Base-by-base conservation (phyloP, 2,329 filamentous ascomycete genomes). In the Sclerotinia glacialis region DNA sequence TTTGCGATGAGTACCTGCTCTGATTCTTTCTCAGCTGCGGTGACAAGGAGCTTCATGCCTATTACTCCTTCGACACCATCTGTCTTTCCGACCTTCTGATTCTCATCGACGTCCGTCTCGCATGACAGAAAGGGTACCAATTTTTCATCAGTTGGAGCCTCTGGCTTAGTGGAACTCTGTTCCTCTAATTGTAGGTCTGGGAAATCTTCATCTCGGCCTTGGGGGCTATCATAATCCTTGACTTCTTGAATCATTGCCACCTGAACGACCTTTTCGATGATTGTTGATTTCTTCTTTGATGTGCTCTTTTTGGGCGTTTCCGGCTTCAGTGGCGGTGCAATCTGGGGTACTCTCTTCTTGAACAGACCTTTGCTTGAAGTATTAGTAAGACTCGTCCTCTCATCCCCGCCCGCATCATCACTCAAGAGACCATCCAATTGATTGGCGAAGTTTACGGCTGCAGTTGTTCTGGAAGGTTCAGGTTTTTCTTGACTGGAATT, bases 391-490 rank as follows among this genome's bases (percentile, higher is more conserved):
- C 14, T 40, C 4, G 5, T 26, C 44, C 21, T 26, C 5, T 37
- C 49, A 26, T 49, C 58, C 5, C 31, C 58, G 0, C 18, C 34
- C 23, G 31, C 16, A 7, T 49, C 58, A 34, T 64, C 61, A 11
- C 49, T 56, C 7, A 64, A 34, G 8, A 64, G 49, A 31, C n/a
- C 50, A 64, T 34, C 40, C 21, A 64, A 31, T 64, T 46, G 49
- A 21, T 21, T 44, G 26, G 61, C 34, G 16, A 40, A 40, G 23
- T 66, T 31, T 37, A 67, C 49, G 21, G 23, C 28, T 42, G 34
- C 31, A 23, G 14, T 37, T 26, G 34, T 64, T 34, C 46, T 34
- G 8, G 26, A 46, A 59, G 47, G n/a, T 11, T 12, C 2, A 42
- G 40, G n/a, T 18, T 14, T 28, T 42, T 61, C 52, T 63, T 31